phyloP scores from a whole-genome alignment of 345 rosid genomes.

The Moringa oleifera region DNA sequence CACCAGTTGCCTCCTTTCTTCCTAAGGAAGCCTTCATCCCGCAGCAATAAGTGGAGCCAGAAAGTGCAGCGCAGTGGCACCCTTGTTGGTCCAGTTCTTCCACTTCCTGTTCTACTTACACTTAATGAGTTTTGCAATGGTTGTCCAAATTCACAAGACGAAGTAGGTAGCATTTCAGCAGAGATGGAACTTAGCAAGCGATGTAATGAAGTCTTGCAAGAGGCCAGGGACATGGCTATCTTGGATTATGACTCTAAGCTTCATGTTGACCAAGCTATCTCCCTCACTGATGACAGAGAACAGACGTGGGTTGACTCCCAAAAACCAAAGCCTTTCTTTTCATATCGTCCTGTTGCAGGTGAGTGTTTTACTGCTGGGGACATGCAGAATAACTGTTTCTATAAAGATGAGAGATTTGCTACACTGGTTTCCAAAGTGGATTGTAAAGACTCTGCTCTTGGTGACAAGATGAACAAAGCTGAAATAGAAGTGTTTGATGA shows the following conservation, averaged over 20 bases:
- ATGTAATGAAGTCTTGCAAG: constrained; percentile 47
- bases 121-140: constrained; percentile 43
- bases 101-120: constrained; percentile 45
- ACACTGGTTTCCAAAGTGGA: constrained; percentile 38
- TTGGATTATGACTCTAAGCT: constrained; percentile 27
- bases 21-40: constrained; percentile 45
- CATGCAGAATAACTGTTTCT: neutral
- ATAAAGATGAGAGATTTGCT: constrained; percentile 19
- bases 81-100: constrained; percentile 64
- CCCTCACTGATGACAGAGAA: constrained; percentile 35
- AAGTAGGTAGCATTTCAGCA: constrained; percentile 28
- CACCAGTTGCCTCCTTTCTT: constrained; percentile 62
- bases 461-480: constrained; percentile 6
- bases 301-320: constrained; percentile 20
- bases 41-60: constrained; percentile 54
- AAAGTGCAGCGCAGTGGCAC: constrained; percentile 32
- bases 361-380: constrained; percentile 11
- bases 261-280: constrained; percentile 23
- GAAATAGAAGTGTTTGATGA: constrained; percentile 42
- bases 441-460: constrained; percentile 11
- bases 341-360: constrained; percentile 32
- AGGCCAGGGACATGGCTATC: constrained; percentile 32
- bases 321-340: constrained; percentile 30
- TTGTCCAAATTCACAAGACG: constrained; percentile 29
- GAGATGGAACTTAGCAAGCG: constrained; percentile 32